Percentiles rank a stretch among this genome's conserved stretches.
phyloP scores from a whole-genome alignment of 352 stramenopile species.

The Phytophthora kernoviae region DNA sequence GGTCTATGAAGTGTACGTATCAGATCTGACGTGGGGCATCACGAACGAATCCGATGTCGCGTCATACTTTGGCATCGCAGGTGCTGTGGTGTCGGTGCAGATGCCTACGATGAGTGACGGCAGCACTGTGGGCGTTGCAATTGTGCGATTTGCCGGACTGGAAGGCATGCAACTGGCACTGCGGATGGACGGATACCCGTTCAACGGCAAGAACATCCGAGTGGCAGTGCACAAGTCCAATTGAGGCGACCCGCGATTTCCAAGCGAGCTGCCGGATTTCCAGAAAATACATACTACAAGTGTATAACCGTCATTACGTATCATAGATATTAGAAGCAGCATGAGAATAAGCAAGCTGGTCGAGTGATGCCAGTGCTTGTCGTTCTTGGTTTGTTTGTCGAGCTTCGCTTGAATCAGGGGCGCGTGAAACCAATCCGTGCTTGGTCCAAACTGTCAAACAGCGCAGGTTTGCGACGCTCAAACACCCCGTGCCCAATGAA shows the following conservation, averaged over 20 bases:
- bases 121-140: slow-evolving; percentile 68
- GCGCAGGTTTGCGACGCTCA: slow-evolving; percentile 80
- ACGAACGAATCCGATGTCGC: slow-evolving; percentile 52
- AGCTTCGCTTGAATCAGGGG: no score
- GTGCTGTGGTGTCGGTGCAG: slow-evolving; percentile 53
- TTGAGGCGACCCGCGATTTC: slow-evolving; percentile 8
- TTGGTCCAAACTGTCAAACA: slow-evolving; percentile 88
- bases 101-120: slow-evolving; percentile 78
- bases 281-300: not conserved
- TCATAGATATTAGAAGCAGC: slow-evolving; percentile 39
- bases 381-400: not conserved
- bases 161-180: slow-evolving; percentile 59
- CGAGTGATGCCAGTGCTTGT: no score
- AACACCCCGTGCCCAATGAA: slow-evolving; percentile 90
- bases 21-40: slow-evolving; percentile 64
- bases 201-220: slow-evolving; percentile 69
- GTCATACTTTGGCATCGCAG: slow-evolving; percentile 68
- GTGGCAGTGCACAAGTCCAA: slow-evolving; percentile 48
- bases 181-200: slow-evolving; percentile 72
- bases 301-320: slow-evolving; percentile 21
- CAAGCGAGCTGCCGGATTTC: not conserved
- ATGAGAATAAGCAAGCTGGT: slow-evolving; percentile 15
- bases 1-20: slow-evolving; percentile 62
- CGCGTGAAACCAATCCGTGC: no score
- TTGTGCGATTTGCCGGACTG: slow-evolving; percentile 59